Evolutionary conservation across 2,329 filamentous ascomycete genomes (phyloP).

Genomic region (Aquanectria penicillioides): DNA sequence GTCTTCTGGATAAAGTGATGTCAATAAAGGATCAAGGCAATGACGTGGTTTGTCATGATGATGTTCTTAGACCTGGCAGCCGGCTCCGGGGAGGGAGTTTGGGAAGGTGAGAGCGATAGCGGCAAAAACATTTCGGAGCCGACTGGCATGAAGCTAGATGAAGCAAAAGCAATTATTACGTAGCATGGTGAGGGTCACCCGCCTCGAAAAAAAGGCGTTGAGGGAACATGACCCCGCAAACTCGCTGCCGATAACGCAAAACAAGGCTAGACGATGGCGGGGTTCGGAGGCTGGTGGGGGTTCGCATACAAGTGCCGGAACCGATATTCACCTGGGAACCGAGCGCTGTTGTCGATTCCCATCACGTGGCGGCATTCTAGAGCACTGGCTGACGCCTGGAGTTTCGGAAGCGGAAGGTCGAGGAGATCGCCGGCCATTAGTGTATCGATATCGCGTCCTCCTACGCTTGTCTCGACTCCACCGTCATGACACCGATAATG

Average conservation of each 20-base stretch:
- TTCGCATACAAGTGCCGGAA: too few species aligned
- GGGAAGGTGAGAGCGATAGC: constrained; percentile 18
- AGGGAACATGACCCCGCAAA: too few species aligned
- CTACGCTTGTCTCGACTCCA: neutral
- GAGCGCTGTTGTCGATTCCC: neutral
- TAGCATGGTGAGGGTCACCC: neutral
- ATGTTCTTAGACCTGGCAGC: constrained; percentile 2
- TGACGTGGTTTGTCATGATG: constrained; percentile 7
- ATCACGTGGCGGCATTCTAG: too few species aligned
- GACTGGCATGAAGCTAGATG: too few species aligned
- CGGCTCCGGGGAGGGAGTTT: constrained; percentile 10
- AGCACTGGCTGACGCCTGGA: too few species aligned
- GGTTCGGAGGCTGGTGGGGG: too few species aligned
- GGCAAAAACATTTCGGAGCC: neutral
- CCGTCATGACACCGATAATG: constrained; percentile 16
- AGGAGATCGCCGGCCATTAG: neutral
- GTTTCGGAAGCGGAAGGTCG: constrained; percentile 7
- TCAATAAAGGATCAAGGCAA: neutral
- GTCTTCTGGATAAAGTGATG: too few species aligned
- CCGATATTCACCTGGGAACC: too few species aligned
- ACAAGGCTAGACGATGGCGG: neutral
- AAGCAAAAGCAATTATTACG: too few species aligned
- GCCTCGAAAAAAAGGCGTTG: too few species aligned
- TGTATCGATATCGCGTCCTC: constrained; percentile 1
- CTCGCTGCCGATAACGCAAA: neutral